These are phyloP conservation scores for Sporothrix inflata DNA, from an alignment of 2,329 filamentous ascomycete genomes.

Conservation along the genomic window DNA sequence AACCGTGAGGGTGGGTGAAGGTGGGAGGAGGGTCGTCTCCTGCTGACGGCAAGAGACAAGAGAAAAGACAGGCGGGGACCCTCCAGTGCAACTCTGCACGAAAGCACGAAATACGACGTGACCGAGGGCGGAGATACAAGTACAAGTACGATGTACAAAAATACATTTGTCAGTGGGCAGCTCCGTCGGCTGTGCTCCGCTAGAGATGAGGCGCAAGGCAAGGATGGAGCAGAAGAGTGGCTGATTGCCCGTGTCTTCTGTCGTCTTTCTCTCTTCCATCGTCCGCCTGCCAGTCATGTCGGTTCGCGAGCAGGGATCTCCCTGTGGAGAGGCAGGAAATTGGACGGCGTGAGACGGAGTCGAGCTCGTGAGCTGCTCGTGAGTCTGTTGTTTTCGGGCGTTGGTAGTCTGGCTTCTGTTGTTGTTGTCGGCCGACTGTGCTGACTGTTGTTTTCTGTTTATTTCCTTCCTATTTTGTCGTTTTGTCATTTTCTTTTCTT, in stretches of 20 bases:
- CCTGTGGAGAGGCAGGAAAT: not conserved
- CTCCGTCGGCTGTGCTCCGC: not conserved
- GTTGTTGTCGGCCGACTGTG: not conserved
- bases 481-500: not conserved
- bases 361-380: not conserved
- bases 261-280: not conserved
- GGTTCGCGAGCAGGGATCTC: not conserved
- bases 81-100: not conserved
- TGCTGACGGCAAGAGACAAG: not conserved
- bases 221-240: not conserved
- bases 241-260: not conserved
- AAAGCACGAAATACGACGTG: not conserved
- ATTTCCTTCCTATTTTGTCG: not conserved
- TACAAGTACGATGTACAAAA: not conserved
- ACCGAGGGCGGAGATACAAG: no score
- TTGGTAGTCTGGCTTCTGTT: not conserved
- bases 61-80: not conserved
- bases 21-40: not conserved
- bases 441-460: not conserved
- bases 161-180: not conserved
- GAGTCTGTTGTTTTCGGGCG: not conserved
- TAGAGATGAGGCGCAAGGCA: not conserved
- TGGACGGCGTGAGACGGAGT: slow-evolving; percentile 1
- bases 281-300: not conserved
- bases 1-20: not conserved